Conservation (phyloP, 345 rosid species). For the Iberis pinnata region DNA sequence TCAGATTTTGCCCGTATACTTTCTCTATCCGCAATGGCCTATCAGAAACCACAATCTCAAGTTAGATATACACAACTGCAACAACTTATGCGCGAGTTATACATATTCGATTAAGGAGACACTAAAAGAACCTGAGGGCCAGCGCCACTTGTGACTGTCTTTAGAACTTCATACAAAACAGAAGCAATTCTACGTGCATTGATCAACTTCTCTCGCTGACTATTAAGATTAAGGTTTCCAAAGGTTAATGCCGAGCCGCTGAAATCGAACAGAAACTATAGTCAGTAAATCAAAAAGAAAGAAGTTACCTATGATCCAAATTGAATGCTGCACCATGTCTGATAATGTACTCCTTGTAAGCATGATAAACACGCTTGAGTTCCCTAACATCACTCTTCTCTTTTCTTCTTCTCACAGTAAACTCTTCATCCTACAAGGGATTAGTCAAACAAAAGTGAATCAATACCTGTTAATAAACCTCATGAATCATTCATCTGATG, state of each 20-base stretch:
- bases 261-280: background rate
- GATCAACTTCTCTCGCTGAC: conserved; percentile 52
- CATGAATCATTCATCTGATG: background rate
- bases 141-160: conserved; percentile 48
- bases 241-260: conserved; percentile 6
- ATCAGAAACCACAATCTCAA: conserved; percentile 18
- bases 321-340: conserved; percentile 45
- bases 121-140: conserved; percentile 51
- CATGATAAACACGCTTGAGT: conserved; percentile 66
- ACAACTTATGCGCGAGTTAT: background rate
- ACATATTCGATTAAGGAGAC: background rate
- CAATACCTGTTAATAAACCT: background rate
- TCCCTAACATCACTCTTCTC: conserved; percentile 61
- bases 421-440: conserved; percentile 57
- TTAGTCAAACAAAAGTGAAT: conserved; percentile 8
- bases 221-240: conserved; percentile 14
- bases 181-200: conserved; percentile 60
- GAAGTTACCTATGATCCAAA: conserved; percentile 43
- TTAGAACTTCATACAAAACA: conserved; percentile 63
- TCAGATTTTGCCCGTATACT: conserved; percentile 45
- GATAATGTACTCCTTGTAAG: conserved; percentile 48
- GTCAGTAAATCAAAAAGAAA: background rate
- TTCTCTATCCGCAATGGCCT: conserved; percentile 67
- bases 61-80: conserved; percentile 3
- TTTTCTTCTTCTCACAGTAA: conserved; percentile 38